Conservation (phyloP, 768 basidiomycete genomes). For the Amanita exitialis region DNA sequence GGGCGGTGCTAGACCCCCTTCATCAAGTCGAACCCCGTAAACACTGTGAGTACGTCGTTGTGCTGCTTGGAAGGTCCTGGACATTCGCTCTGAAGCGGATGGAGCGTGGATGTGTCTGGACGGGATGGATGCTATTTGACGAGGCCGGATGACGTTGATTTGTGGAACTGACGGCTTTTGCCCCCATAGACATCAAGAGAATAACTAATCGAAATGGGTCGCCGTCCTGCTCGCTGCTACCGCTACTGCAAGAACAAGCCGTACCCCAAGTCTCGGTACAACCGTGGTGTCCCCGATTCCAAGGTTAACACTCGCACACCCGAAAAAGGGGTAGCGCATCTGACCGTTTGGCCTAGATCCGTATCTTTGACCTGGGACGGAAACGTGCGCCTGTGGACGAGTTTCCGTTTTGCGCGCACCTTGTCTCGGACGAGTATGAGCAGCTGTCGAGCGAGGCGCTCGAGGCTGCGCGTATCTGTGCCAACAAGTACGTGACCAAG, state of each 20-base stretch:
- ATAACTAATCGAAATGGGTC: conserved; percentile 62
- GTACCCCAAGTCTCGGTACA: conserved; percentile 91
- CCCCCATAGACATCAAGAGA: not conserved
- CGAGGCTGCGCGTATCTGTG: conserved; percentile 97
- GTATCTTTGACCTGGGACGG: conserved; percentile 92
- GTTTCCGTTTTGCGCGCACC: conserved; percentile 94
- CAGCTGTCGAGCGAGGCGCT: conserved; percentile 93
- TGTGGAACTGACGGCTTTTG: conserved; percentile 1
- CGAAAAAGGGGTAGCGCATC: not conserved
- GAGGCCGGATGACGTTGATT: conserved; percentile 4
- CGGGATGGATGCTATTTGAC: conserved; percentile 7
- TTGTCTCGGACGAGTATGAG: conserved; percentile 98
- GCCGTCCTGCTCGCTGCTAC: conserved; percentile 96
- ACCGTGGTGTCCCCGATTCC: conserved; percentile 96
- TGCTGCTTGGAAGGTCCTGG: not conserved
- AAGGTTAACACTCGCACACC: conserved; percentile 64
- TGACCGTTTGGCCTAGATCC: conserved; percentile 49
- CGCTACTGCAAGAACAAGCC: conserved; percentile 99
- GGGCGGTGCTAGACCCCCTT: not conserved
- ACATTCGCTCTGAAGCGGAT: not conserved
- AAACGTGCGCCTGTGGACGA: conserved; percentile 96
- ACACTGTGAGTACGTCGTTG: conserved; percentile 1
- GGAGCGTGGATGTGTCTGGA: conserved; percentile 5
- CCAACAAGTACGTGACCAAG: conserved; percentile 99
- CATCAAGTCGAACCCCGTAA: not conserved